phyloP scores from a whole-genome alignment of 2,329 filamentous ascomycete genomes.

The Dactylonectria estremocensis region DNA sequence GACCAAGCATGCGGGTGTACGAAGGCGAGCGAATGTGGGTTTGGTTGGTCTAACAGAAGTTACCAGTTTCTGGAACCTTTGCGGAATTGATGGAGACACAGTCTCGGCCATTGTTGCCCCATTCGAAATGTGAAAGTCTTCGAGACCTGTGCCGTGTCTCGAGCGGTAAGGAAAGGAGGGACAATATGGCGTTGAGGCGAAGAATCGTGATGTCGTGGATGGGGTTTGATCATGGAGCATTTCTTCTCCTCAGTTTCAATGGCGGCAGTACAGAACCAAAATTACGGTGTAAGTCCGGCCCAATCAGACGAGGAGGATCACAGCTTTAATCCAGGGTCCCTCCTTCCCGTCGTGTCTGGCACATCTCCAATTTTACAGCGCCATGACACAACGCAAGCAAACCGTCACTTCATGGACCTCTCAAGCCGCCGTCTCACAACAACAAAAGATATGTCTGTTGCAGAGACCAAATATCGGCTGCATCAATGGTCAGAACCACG shows the following conservation, averaged over 20 bases:
- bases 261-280: background rate
- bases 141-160: background rate
- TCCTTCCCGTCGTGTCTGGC: background rate
- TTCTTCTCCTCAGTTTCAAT: background rate
- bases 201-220: background rate
- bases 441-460: background rate
- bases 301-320: conserved; percentile 10
- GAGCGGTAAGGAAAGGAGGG: background rate
- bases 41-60: background rate
- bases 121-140: background rate
- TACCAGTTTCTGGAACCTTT: conserved; percentile 2
- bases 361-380: conserved; percentile 3
- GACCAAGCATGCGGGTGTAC: background rate
- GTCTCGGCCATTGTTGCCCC: background rate
- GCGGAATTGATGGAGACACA: conserved; percentile 6
- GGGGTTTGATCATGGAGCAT: background rate
- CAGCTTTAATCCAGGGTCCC: background rate
- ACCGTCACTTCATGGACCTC: background rate
- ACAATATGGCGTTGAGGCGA: background rate
- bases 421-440: background rate
- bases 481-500: background rate
- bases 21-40: too few species aligned
- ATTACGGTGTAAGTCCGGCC: conserved; percentile 13
- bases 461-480: too few species aligned
- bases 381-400: background rate